Evolutionary conservation across 177 flowering plant species (phyloP).

Genomic region (Tripterygium wilfordii): DNA sequence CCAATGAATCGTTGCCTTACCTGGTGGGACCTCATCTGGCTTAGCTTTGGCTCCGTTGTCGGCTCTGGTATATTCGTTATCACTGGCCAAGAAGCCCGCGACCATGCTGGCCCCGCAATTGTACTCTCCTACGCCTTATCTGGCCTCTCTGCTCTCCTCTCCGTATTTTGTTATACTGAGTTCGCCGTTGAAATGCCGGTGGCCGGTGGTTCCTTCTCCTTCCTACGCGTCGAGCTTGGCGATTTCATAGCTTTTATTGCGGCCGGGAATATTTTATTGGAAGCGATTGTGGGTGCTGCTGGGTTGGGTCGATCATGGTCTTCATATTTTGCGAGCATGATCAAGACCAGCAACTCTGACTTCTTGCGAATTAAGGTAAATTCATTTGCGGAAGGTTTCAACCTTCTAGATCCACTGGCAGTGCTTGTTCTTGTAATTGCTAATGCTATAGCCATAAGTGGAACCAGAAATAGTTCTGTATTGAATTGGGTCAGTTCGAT

Average conservation of each 20-base stretch:
- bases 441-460: slow-evolving; percentile 43
- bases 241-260: slow-evolving; percentile 73
- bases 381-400: slow-evolving; percentile 39
- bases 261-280: slow-evolving; percentile 72
- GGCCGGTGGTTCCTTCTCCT: slow-evolving; percentile 82
- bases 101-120: slow-evolving; percentile 70
- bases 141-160: slow-evolving; percentile 67
- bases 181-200: slow-evolving; percentile 79
- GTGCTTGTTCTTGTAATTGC: slow-evolving; percentile 35
- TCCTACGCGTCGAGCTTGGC: slow-evolving; percentile 60
- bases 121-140: slow-evolving; percentile 65
- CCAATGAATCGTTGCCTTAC: slow-evolving; percentile 55
- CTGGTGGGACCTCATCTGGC: slow-evolving; percentile 90
- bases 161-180: slow-evolving; percentile 78
- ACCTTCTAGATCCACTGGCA: slow-evolving; percentile 68
- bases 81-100: slow-evolving; percentile 71
- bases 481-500: slow-evolving; percentile 53
- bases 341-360: slow-evolving; percentile 35
- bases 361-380: slow-evolving; percentile 37
- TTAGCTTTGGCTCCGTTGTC: slow-evolving; percentile 78
- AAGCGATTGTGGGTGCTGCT: slow-evolving; percentile 71
- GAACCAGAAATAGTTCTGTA: slow-evolving; percentile 49
- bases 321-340: slow-evolving; percentile 59
- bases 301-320: slow-evolving; percentile 76
- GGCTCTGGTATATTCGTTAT: slow-evolving; percentile 83